phyloP scores from a whole-genome alignment of 2,329 filamentous ascomycete species.

The Penicillium brevicompactum region DNA sequence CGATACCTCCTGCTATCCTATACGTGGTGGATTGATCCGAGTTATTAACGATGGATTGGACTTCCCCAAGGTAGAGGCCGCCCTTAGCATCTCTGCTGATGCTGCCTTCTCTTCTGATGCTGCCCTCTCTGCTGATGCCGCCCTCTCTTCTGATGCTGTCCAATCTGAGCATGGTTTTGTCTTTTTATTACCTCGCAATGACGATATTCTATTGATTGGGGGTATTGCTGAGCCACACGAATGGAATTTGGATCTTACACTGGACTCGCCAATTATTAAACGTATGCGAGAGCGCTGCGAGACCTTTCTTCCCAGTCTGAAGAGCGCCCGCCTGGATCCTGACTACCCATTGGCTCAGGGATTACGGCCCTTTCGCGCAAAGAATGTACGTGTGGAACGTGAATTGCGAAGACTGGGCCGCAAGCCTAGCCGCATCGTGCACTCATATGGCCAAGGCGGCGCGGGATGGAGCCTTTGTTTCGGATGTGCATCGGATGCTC shows the following conservation, averaged over 20 bases:
- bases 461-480: slow-evolving; percentile 40
- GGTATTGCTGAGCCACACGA: not conserved
- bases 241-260: slow-evolving; percentile 40
- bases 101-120: slow-evolving; percentile 26
- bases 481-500: not conserved
- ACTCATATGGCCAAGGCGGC: slow-evolving; percentile 50
- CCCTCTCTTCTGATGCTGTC: slow-evolving; percentile 30
- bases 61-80: slow-evolving; percentile 46
- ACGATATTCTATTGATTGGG: not conserved
- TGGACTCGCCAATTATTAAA: slow-evolving; percentile 43
- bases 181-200: not conserved
- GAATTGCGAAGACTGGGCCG: slow-evolving; percentile 10
- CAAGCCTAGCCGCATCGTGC: slow-evolving; percentile 42
- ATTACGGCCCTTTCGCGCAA: slow-evolving; percentile 40
- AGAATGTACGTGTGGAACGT: slow-evolving; percentile 48
- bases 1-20: slow-evolving; percentile 44
- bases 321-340: slow-evolving; percentile 43
- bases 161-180: slow-evolving; percentile 5
- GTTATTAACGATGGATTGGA: slow-evolving; percentile 49
- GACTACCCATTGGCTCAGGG: slow-evolving; percentile 50
- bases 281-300: slow-evolving; percentile 49
- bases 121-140: slow-evolving; percentile 24
- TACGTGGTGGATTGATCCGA: slow-evolving; percentile 48
- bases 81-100: slow-evolving; percentile 40
- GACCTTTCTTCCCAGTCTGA: slow-evolving; percentile 44